Base-by-base conservation (phyloP, 2,329 filamentous ascomycete genomes). In the Penicillium sp. region DNA sequence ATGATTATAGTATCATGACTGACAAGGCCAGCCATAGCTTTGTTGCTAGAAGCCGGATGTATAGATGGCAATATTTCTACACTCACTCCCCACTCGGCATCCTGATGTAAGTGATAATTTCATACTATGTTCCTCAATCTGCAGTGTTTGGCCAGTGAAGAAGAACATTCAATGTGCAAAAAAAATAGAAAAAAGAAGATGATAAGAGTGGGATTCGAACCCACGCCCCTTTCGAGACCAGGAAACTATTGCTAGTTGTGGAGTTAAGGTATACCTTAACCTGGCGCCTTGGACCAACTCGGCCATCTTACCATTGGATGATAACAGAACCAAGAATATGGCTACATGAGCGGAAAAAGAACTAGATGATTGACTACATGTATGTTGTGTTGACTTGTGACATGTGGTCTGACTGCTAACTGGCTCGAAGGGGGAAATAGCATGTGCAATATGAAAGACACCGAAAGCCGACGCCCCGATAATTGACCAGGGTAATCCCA, bases 221-320 rank as follows among this genome's bases (percentile, higher is more conserved):
- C 51, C 51, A 53, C 51, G 51, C 51, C 51, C 36, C 47, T 48
- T 49, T 19, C 45, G 51, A 53, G 51, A 53, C 47, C 51, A 53
- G 51, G 51, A 53, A 53, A 53, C 51, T 53, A 48, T 18, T 35
- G n/a, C 47, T 48, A 53, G 51, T 53, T 38, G 16, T 52, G 18
- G 39, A 53, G 62, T 62, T 53, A 66, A 66, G 63, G 62, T 65
- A 44, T 44, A 62, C 64, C 64, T 67, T 67, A 67, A 67, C 64
- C 64, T 67, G 63, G 65, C 64, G 64, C 64, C 64, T 66, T 67
- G 55, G 64, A 67, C 64, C 64, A 67, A 67, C 64, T 67, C 64
- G 64, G 64, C 64, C 64, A 67, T 67, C 64, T 67, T 67, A 61
- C 64, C 64, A 57, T 52, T 23, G n/a, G 32, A 44, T 53, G 44